Percentiles rank a stretch among this genome's conserved stretches.
phyloP scores from a whole-genome alignment of 2,329 filamentous ascomycete species.

The Cladosporium sp. region DNA sequence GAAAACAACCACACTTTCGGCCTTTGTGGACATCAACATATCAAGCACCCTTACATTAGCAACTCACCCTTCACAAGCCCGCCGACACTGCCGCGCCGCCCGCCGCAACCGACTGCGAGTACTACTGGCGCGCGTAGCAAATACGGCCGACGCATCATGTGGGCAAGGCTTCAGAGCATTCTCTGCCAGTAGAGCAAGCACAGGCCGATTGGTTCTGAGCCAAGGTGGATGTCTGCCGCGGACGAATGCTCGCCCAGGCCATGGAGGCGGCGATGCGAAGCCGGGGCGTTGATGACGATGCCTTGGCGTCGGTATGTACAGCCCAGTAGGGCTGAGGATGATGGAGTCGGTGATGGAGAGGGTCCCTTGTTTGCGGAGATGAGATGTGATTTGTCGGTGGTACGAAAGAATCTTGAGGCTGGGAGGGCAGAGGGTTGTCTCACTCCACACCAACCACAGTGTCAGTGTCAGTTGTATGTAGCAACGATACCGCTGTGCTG shows the following conservation, averaged over 20 bases:
- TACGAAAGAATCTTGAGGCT: constrained; percentile 2
- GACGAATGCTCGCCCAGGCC: constrained; percentile 4
- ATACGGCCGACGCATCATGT: neutral
- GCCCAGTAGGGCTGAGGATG: constrained; percentile 18
- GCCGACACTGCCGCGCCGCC: constrained; percentile 11
- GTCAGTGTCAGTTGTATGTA: neutral
- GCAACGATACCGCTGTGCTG: neutral
- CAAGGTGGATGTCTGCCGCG: constrained; percentile 16
- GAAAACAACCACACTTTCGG: neutral
- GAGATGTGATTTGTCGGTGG: neutral
- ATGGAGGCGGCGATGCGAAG: constrained; percentile 4
- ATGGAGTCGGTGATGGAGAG: constrained; percentile 1
- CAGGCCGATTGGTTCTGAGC: neutral
- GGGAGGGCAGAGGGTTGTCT: constrained; percentile 2
- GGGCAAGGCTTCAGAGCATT: neutral
- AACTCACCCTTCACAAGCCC: neutral
- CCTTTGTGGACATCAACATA: neutral
- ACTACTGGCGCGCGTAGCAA: neutral
- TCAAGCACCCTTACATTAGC: neutral
- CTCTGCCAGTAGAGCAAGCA: constrained; percentile 1
- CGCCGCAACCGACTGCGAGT: constrained; percentile 10
- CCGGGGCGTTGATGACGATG: constrained; percentile 11
- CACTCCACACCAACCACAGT: neutral
- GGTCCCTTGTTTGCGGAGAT: constrained; percentile 14
- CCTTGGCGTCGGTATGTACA: neutral